Evolutionary conservation across 2,329 filamentous ascomycete species (phyloP), one percentile per base, ranked within the genome.

Genomic region (Raffaelea albimanens): DNA sequence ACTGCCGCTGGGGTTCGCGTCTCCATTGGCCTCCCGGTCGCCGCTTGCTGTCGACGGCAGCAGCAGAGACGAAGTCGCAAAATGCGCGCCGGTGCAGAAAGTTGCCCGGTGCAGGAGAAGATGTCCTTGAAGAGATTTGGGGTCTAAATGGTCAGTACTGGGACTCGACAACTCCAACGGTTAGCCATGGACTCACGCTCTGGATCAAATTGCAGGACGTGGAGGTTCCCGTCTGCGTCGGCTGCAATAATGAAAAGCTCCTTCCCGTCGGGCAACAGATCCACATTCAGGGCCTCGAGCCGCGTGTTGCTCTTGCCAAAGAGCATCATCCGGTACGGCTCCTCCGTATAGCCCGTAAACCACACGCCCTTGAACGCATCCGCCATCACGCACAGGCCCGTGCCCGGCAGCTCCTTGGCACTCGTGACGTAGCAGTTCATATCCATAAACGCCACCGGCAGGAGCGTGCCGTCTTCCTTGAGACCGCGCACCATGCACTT

Each of bases 401-500:
- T 94, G 2, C 84, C 81, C 3, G 82, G 81, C 18, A 98, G 73
- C 57, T 88, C 87, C 59, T 90, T 93, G 46, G 88, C 77, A n/a
- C 84, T 80, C 2, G 82, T 87, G 13, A 95, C 87, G 58, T 95
- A 93, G 64, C 87, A 94, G 67, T 87, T 93, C 82, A 96, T 94
- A 59, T 98, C 93, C 74, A 98, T 85, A 61, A 98, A 98, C 0
- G 93, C 93, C 3, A 98, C 91, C 0, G 93, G 93, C 1, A 97
- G 72, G 45, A 97, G 75, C 1, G 86, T 89, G 1, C 90, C 88
- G 61, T 98, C 93, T 63, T 98, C 93, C 63, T 96, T 96, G 3
- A 98, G 74, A 38, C 93, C 93, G 50, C 93, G 78, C 1, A 98
- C 89, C 85, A 98, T 94, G 63, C 89, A 91, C 66, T 98, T 98